Conservation (phyloP, 2,329 filamentous ascomycete genomes). For the Arthroderma sp. region DNA sequence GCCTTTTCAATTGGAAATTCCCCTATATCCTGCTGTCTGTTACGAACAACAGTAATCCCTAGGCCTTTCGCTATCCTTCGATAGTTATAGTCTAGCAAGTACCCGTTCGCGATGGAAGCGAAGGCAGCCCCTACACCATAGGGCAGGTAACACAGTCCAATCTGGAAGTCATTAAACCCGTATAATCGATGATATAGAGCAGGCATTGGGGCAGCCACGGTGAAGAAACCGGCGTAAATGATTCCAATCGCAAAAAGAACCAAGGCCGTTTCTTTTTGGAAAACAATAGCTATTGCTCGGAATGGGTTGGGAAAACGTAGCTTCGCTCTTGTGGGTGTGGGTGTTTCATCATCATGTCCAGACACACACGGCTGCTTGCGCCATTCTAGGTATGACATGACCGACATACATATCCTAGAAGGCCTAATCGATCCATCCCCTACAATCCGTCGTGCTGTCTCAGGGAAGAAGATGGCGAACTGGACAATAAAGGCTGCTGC, state of each 20-base stretch:
- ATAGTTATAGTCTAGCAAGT: conserved; percentile 59
- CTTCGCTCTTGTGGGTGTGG: conserved; percentile 2
- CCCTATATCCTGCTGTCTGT: conserved; percentile 39
- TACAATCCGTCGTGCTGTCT: conserved; percentile 30
- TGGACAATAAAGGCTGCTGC: conserved; percentile 38
- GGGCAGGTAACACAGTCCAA: conserved; percentile 25
- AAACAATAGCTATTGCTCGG: conserved; percentile 22
- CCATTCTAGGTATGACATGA: conserved; percentile 11
- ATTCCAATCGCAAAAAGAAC: conserved; percentile 27
- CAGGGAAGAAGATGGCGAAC: conserved; percentile 44
- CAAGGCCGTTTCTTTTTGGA: conserved; percentile 24
- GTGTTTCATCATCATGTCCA: conserved; percentile 2
- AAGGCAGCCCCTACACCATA: not conserved
- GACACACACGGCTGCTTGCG: conserved; percentile 7
- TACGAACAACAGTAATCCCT: conserved; percentile 48
- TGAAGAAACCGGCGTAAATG: conserved; percentile 37
- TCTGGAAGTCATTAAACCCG: conserved; percentile 34
- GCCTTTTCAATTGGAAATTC: conserved; percentile 39
- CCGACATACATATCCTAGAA: conserved; percentile 13
- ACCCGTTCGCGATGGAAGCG: conserved; percentile 30
- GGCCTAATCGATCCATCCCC: conserved; percentile 21
- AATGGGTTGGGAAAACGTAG: conserved; percentile 26
- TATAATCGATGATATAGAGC: conserved; percentile 35
- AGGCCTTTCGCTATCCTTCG: conserved; percentile 49
- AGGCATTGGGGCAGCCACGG: conserved; percentile 33